Percentiles rank a stretch among this genome's conserved stretches.
Evolutionary conservation across 805 yeast genomes (phyloP).

Genomic region (Candida golubevii): DNA sequence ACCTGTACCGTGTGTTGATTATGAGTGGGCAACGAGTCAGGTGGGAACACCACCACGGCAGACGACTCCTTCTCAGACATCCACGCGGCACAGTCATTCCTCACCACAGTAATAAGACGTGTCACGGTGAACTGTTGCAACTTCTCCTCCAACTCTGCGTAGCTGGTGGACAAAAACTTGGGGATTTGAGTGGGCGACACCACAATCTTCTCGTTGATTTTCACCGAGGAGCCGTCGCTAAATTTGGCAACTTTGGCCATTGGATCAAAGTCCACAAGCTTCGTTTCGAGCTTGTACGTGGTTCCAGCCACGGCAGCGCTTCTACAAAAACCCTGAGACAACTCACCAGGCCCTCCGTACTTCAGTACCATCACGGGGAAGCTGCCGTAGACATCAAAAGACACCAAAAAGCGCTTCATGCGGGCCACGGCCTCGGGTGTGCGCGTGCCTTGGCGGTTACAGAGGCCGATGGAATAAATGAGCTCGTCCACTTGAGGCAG

Average conservation of each 20-base stretch:
- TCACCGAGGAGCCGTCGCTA: constrained; percentile 69
- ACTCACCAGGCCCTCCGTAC: constrained; percentile 94
- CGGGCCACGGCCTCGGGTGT: constrained; percentile 76
- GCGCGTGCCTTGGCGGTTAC: constrained; percentile 53
- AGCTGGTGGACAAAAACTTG: constrained; percentile 38
- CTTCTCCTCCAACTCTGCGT: constrained; percentile 39
- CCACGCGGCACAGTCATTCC: constrained; percentile 89
- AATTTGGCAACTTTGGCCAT: constrained; percentile 62
- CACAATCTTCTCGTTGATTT: constrained; percentile 74
- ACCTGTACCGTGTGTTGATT: constrained; percentile 81
- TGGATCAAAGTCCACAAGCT: constrained; percentile 62
- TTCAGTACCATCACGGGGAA: constrained; percentile 91
- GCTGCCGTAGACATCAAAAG: constrained; percentile 89
- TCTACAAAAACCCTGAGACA: constrained; percentile 94
- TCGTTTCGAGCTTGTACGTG: constrained; percentile 78
- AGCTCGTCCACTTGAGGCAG: constrained; percentile 77
- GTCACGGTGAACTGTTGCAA: constrained; percentile 53
- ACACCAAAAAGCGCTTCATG: constrained; percentile 75
- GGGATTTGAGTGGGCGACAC: constrained; percentile 65
- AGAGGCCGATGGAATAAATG: constrained; percentile 80
- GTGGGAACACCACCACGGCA: constrained; percentile 90
- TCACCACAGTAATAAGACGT: constrained; percentile 76
- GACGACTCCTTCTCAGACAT: constrained; percentile 79
- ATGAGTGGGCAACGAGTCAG: constrained; percentile 60
- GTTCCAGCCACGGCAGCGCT: constrained; percentile 98